Percentiles rank a stretch among this genome's conserved stretches.
Evolutionary conservation across 2,329 filamentous ascomycete genomes (phyloP).

Genomic region (Chaetomiaceae sp.): DNA sequence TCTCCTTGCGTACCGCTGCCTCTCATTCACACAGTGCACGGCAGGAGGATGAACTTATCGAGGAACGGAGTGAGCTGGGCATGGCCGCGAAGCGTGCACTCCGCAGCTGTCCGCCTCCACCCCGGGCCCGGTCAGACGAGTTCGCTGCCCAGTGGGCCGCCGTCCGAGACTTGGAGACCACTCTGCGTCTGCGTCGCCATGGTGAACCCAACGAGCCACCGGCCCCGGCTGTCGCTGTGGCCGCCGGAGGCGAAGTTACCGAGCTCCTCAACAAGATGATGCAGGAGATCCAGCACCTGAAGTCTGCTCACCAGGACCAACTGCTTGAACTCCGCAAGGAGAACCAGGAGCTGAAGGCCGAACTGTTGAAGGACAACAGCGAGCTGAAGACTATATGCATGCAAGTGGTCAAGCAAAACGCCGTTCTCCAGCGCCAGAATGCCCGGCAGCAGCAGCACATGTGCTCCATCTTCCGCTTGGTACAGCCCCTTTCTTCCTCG

Average conservation of each 20-base stretch:
- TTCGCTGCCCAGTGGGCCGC: neutral
- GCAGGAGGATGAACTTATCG: neutral
- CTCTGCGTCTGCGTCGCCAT: neutral
- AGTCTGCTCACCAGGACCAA: too few relatives aligned
- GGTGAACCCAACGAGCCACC: neutral
- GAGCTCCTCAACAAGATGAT: too few relatives aligned
- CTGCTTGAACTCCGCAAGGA: too few relatives aligned
- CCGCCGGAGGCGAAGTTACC: neutral
- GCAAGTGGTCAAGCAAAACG: too few relatives aligned
- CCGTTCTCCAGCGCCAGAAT: neutral
- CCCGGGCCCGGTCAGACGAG: neutral
- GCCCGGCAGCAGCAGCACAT: neutral
- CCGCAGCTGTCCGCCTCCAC: neutral
- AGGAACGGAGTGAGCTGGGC: neutral
- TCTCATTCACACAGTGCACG: neutral
- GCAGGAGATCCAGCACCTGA: too few relatives aligned
- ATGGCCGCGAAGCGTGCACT: neutral
- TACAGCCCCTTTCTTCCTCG: too few relatives aligned
- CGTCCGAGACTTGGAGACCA: neutral
- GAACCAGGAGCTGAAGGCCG: too few relatives aligned
- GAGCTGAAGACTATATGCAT: too few relatives aligned
- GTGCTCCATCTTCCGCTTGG: neutral
- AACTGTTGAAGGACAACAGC: too few relatives aligned
- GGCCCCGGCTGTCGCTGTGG: neutral
- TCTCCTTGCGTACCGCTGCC: too few relatives aligned